Conservation (phyloP, 1,284 basidiomycete genomes). For the Pseudozyma hubeiensis region DNA sequence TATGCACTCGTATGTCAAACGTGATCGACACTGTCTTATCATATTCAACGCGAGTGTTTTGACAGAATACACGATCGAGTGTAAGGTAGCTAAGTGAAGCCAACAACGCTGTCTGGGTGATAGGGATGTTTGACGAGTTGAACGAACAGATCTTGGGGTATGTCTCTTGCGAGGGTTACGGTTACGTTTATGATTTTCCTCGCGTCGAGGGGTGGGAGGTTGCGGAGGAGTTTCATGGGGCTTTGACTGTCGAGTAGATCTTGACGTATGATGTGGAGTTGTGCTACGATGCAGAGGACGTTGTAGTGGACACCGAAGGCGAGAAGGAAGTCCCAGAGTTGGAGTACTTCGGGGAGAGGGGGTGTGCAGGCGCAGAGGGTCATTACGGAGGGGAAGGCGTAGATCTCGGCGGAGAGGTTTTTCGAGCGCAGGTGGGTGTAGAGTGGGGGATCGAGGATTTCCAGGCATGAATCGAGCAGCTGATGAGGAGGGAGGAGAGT, state of each 20-base stretch:
- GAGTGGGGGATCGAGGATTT: constrained; percentile 87
- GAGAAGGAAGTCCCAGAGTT: constrained; percentile 95
- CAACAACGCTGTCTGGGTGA: constrained; percentile 39
- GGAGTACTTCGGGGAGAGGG: constrained; percentile 90
- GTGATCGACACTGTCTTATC: background rate
- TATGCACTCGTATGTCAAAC: constrained; percentile 2
- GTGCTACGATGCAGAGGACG: constrained; percentile 94
- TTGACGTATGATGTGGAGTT: constrained; percentile 86
- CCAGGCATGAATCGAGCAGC: constrained; percentile 90
- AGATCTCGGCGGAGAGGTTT: constrained; percentile 96
- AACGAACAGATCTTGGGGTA: constrained; percentile 75
- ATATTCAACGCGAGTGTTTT: background rate
- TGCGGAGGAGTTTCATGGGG: constrained; percentile 94
- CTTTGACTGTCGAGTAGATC: constrained; percentile 87
- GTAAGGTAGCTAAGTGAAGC: constrained; percentile 7
- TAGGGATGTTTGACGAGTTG: constrained; percentile 55
- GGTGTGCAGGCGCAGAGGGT: constrained; percentile 97
- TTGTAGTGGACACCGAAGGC: constrained; percentile 96
- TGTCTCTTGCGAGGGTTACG: constrained; percentile 88
- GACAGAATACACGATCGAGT: background rate
- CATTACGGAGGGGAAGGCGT: constrained; percentile 94
- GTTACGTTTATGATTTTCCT: constrained; percentile 88
- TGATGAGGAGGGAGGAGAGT: constrained; percentile 70
- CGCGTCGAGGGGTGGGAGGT: constrained; percentile 90
- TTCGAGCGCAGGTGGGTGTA: constrained; percentile 84